A percentile compares a stretch with the other conserved stretches of the same genome.
Conservation (phyloP, 2,329 filamentous ascomycete genomes). For the Exophiala calicioides region DNA sequence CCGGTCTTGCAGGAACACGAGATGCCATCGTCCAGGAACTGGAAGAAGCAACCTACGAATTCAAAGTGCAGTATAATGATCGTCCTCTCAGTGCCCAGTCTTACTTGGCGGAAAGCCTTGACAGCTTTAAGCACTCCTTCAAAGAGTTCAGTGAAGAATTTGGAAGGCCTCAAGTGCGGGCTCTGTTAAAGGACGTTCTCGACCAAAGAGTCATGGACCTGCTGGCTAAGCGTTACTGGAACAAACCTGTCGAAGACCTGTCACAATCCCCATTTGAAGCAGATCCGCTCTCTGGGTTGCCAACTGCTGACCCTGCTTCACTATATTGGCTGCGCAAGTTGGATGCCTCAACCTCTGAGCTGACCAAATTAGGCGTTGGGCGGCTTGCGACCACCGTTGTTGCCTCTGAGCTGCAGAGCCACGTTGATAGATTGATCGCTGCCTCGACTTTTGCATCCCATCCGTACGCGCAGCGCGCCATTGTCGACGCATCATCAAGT, state of each 20-base stretch:
- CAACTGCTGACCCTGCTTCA: conserved; percentile 81
- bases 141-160: conserved; percentile 90
- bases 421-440: conserved; percentile 75
- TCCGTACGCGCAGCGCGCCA: conserved; percentile 89
- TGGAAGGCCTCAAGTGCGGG: conserved; percentile 82
- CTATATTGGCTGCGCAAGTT: conserved; percentile 93
- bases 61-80: conserved; percentile 99
- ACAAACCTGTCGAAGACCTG: conserved; percentile 89
- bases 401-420: conserved; percentile 78
- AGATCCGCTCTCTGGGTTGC: conserved; percentile 73
- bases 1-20: conserved; percentile 82
- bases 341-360: conserved; percentile 82
- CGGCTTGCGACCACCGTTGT: conserved; percentile 90
- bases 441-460: conserved; percentile 85
- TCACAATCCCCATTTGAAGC: conserved; percentile 64
- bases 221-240: conserved; percentile 94
- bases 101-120: conserved; percentile 90
- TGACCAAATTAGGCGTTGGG: conserved; percentile 93
- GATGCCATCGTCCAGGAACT: conserved; percentile 93
- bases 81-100: conserved; percentile 91
- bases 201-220: conserved; percentile 94
- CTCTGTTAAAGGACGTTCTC: conserved; percentile 85
- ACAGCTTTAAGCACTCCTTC: conserved; percentile 97
- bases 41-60: conserved; percentile 96
- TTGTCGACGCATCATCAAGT: conserved; percentile 82